Conservation (phyloP, 331 rosid species). For the Stylosanthes scabra region DNA sequence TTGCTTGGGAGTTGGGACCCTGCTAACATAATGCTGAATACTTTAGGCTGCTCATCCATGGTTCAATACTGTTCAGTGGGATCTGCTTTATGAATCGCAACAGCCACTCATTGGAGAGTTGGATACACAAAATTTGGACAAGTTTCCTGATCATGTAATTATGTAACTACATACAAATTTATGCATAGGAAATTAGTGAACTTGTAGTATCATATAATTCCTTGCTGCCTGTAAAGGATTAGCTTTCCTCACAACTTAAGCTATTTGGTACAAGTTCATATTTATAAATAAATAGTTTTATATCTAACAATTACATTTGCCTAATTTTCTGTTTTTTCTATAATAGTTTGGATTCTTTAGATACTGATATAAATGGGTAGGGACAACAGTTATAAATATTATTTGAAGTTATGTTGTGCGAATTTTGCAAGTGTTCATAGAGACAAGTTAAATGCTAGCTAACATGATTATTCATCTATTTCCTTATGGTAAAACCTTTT, state of each 20-base stretch:
- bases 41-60: slow-evolving; percentile 89
- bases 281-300: neutral
- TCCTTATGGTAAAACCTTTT: slow-evolving; percentile 4
- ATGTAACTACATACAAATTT: slow-evolving; percentile 60
- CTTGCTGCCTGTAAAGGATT: neutral
- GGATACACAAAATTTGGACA: slow-evolving; percentile 98
- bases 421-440: slow-evolving; percentile 7
- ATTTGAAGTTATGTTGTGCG: slow-evolving; percentile 15
- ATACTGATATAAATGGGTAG: slow-evolving; percentile 3
- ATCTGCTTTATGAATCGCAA: slow-evolving; percentile 87
- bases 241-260: neutral
- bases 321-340: neutral
- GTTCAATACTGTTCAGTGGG: slow-evolving; percentile 88
- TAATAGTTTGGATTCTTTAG: neutral
- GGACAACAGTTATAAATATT: neutral
- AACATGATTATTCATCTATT: neutral
- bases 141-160: slow-evolving; percentile 62
- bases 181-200: slow-evolving; percentile 28
- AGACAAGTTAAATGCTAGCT: neutral
- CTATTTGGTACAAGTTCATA: neutral
- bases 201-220: slow-evolving; percentile 22
- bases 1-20: slow-evolving; percentile 13
- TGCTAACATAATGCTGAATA: slow-evolving; percentile 38
- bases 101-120: slow-evolving; percentile 70
- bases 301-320: neutral